Percentiles rank a stretch among this genome's conserved stretches.
Conservation (phyloP, 768 basidiomycete species). For the Megacollybia marginata region DNA sequence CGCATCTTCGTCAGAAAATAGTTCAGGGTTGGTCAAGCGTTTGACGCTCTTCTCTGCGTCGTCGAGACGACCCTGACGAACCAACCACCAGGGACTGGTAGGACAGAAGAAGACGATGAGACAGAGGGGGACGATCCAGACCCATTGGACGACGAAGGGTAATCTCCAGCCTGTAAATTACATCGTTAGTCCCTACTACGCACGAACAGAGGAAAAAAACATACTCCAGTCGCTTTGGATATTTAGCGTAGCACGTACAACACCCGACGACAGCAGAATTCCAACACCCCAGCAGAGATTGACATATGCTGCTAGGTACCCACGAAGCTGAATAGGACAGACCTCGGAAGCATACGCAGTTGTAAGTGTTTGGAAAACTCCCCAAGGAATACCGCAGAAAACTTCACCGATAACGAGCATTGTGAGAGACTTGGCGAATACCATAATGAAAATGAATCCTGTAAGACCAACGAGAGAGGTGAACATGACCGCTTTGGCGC, state of each 20-base stretch:
- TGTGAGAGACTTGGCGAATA: constrained; percentile 6
- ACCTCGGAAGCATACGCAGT: constrained; percentile 17
- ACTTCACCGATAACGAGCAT: constrained; percentile 8
- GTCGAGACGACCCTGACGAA: constrained; percentile 11
- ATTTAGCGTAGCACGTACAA: constrained; percentile 11
- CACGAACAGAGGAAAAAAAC: background rate
- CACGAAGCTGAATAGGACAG: constrained; percentile 14
- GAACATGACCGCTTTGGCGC: constrained; percentile 12
- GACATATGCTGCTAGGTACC: constrained; percentile 16
- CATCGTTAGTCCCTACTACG: background rate
- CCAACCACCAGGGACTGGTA: constrained; percentile 15
- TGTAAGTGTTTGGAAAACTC: constrained; percentile 16
- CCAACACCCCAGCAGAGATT: constrained; percentile 19
- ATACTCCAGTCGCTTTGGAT: constrained; percentile 13
- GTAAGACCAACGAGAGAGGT: constrained; percentile 12
- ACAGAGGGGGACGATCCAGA: constrained; percentile 14
- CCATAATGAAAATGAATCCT: constrained; percentile 7
- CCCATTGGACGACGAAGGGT: constrained; percentile 16
- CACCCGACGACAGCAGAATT: constrained; percentile 10
- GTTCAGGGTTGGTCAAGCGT: constrained; percentile 9
- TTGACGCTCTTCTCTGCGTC: constrained; percentile 11
- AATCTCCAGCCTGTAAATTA: constrained; percentile 11
- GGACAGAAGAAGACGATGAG: constrained; percentile 11
- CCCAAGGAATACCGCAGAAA: constrained; percentile 13
- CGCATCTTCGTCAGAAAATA: constrained; percentile 10